Evolutionary conservation across 2,329 filamentous ascomycete genomes (phyloP).

Genomic region (Dactylonectria estremocensis): DNA sequence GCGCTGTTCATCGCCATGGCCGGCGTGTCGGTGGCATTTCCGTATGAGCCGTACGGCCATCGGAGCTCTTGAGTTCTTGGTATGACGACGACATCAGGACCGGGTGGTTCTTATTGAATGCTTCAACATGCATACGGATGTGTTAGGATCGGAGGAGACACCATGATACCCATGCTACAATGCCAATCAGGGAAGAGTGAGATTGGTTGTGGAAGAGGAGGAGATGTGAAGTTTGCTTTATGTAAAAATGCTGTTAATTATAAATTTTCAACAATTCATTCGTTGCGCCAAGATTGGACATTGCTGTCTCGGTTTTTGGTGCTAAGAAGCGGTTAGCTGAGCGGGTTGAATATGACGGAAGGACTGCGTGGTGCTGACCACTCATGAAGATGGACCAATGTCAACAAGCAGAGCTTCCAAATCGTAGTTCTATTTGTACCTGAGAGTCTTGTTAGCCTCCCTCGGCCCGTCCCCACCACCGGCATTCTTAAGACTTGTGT

Average conservation of each 20-base stretch:
- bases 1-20: conserved; percentile 76
- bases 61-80: conserved; percentile 46
- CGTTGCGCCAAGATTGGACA: too few relatives aligned
- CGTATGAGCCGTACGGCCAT: conserved; percentile 75
- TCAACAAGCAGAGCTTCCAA: not conserved
- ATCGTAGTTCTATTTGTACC: not conserved
- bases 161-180: conserved; percentile 17
- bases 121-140: conserved; percentile 24
- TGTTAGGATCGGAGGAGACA: not conserved
- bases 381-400: not conserved
- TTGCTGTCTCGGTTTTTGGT: not conserved
- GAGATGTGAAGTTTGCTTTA: not conserved
- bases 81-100: conserved; percentile 1
- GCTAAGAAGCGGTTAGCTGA: not conserved
- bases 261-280: conserved; percentile 11
- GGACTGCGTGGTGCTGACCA: not conserved
- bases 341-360: not conserved
- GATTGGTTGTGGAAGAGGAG: not conserved
- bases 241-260: conserved; percentile 14
- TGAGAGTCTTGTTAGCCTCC: not conserved
- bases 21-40: conserved; percentile 69
- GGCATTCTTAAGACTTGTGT: conserved; percentile 1
- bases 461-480: conserved; percentile 16
- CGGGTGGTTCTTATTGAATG: conserved; percentile 10
- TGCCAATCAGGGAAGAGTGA: not conserved